A percentile compares a stretch with the other conserved stretches of the same genome.
Conservation (phyloP, 768 basidiomycete genomes). For the Lentinula edodes region DNA sequence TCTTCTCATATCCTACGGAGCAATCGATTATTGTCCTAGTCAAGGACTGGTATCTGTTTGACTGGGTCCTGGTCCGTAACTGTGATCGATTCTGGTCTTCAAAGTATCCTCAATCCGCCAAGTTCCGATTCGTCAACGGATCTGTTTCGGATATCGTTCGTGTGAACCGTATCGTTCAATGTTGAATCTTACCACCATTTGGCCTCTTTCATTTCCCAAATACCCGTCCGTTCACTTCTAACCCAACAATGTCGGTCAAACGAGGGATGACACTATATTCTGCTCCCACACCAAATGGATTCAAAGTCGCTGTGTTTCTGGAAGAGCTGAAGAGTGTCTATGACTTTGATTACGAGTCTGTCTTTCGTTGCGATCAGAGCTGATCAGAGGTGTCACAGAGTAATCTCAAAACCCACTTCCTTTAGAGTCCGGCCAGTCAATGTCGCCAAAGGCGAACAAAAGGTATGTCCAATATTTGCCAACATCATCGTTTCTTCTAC, state of each 20-base stretch:
- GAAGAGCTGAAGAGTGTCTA: conserved; percentile 60
- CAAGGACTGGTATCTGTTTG: no score
- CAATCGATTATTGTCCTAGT: no score
- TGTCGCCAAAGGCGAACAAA: neutral
- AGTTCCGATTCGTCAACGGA: no score
- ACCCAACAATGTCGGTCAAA: conserved; percentile 15
- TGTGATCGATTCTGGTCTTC: no score
- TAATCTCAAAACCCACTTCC: neutral
- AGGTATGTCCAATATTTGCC: conserved; percentile 30
- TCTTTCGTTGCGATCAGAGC: neutral
- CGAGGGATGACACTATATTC: conserved; percentile 35
- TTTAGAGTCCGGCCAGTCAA: neutral
- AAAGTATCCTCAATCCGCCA: no score
- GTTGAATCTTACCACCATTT: no score
- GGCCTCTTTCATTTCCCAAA: no score
- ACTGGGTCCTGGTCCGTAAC: no score
- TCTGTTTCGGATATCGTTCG: no score
- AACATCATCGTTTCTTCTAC: conserved; percentile 40
- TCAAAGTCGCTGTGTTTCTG: conserved; percentile 43
- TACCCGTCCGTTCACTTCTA: no score
- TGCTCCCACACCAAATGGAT: conserved; percentile 55
- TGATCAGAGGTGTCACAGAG: neutral
- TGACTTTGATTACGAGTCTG: conserved; percentile 46
- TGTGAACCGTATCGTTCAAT: no score
- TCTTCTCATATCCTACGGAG: no score